These are phyloP conservation scores for Fusarium aywerte DNA, from an alignment of 2,329 filamentous ascomycete species.

Conservation along the genomic window DNA sequence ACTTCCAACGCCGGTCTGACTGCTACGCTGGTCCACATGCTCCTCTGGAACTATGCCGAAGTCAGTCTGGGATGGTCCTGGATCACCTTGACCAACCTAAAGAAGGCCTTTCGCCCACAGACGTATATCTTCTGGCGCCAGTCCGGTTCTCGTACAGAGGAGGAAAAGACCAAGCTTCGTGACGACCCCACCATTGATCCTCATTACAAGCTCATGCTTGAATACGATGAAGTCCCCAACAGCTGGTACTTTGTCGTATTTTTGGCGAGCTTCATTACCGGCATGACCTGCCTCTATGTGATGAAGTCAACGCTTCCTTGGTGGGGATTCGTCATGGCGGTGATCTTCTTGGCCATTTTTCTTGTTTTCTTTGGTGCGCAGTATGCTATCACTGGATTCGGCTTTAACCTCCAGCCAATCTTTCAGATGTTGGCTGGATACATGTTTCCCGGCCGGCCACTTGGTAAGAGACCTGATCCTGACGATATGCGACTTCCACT, in stretches of 20 bases:
- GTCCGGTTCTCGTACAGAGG: not conserved
- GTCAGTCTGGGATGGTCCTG: constrained; percentile 37
- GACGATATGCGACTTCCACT: fast-evolving
- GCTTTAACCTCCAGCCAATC: constrained; percentile 24
- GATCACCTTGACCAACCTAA: constrained; percentile 1
- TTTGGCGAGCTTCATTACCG: not conserved
- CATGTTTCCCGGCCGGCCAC: constrained; percentile 24
- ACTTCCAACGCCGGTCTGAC: constrained; percentile 27
- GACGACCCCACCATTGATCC: constrained; percentile 23
- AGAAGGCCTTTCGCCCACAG: not conserved
- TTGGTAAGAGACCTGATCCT: not conserved
- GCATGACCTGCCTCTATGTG: constrained; percentile 39
- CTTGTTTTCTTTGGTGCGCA: constrained; percentile 55
- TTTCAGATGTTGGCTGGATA: constrained; percentile 34
- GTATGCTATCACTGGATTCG: constrained; percentile 23
- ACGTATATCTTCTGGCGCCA: constrained; percentile 26
- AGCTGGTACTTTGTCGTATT: constrained; percentile 27
- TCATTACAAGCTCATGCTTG: constrained; percentile 36
- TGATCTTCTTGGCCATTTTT: constrained; percentile 50
- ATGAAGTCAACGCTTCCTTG: constrained; percentile 42
- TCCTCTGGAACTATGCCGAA: constrained; percentile 42
- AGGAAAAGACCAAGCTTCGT: constrained; percentile 25
- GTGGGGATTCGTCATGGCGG: constrained; percentile 57
- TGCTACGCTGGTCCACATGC: constrained; percentile 22
- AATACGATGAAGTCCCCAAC: constrained; percentile 23